A percentile compares a stretch with the other conserved stretches of the same genome.
phyloP scores from a whole-genome alignment of 73 alveolate genomes.

The Paramecium sonneborni region DNA sequence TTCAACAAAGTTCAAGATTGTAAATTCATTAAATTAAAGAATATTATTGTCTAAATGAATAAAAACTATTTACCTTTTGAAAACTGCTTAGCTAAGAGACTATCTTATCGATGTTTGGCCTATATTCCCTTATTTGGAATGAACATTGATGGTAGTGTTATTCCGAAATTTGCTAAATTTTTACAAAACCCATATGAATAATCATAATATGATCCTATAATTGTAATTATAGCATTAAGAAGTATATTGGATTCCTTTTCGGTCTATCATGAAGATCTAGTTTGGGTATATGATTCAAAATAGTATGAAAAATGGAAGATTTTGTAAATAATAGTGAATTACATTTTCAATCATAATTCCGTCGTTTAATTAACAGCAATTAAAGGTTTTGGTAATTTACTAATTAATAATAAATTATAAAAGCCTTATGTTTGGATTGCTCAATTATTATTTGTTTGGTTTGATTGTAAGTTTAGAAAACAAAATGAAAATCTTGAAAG shows the following conservation, averaged over 20 bases:
- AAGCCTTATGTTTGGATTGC: slow-evolving; percentile 52
- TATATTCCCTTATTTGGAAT: slow-evolving; percentile 35
- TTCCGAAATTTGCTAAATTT: background rate
- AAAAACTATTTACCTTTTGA: background rate
- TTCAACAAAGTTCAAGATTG: background rate
- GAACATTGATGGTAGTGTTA: background rate
- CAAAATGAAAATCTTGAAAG: background rate
- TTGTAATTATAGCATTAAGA: background rate
- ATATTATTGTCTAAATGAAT: background rate
- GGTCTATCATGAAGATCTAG: background rate
- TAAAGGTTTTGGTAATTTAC: background rate
- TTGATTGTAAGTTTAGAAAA: background rate
- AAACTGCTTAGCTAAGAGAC: background rate
- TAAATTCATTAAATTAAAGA: background rate
- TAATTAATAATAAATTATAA: background rate
- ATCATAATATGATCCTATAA: background rate
- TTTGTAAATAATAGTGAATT: background rate
- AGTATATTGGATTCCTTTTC: background rate
- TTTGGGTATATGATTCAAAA: background rate
- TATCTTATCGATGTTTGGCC: slow-evolving; percentile 12
- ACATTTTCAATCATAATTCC: background rate
- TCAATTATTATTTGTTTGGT: slow-evolving; percentile 7
- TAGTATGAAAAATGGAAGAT: background rate
- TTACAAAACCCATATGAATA: background rate
- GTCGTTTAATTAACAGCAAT: background rate